Conservation (phyloP, 768 basidiomycete species). For the Favolaschia claudopus region DNA sequence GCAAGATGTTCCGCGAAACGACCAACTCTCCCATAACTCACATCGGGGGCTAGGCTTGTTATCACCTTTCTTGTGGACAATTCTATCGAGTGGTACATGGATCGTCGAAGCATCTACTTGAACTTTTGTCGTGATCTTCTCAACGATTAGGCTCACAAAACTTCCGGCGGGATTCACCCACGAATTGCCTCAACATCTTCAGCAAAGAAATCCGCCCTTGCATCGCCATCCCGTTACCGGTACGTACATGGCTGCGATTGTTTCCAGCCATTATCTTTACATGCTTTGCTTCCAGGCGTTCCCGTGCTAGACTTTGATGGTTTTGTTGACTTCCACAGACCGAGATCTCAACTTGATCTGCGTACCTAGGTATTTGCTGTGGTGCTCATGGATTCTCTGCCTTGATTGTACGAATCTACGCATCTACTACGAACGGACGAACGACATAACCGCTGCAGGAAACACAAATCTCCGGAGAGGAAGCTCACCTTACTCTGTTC, state of each 20-base stretch:
- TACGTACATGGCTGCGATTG: too few species aligned
- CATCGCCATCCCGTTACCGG: conserved; percentile 13
- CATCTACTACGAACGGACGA: background rate
- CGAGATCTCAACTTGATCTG: too few species aligned
- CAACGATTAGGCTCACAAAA: conserved; percentile 85
- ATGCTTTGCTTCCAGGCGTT: too few species aligned
- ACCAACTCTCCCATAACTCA: too few species aligned
- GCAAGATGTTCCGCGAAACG: too few species aligned
- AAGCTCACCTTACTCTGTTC: conserved; percentile 68
- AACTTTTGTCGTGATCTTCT: background rate
- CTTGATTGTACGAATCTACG: conserved; percentile 65
- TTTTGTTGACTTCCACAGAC: too few species aligned
- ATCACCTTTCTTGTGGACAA: conserved; percentile 82
- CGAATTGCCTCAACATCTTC: conserved; percentile 72
- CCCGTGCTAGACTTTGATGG: conserved; percentile 77
- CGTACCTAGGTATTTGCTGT: too few species aligned
- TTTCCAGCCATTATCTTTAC: too few species aligned
- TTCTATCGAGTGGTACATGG: conserved; percentile 74
- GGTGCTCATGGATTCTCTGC: conserved; percentile 89
- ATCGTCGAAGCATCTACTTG: background rate
- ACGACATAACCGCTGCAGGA: conserved; percentile 56
- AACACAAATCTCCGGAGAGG: conserved; percentile 57
- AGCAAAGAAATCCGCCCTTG: conserved; percentile 50
- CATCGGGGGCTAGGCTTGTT: too few species aligned
- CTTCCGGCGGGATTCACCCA: conserved; percentile 81